Evolutionary conservation across 148 eudicot genomes (phyloP), one percentile per base, ranked within the genome.

Genomic region (Diospyros lotus): DNA sequence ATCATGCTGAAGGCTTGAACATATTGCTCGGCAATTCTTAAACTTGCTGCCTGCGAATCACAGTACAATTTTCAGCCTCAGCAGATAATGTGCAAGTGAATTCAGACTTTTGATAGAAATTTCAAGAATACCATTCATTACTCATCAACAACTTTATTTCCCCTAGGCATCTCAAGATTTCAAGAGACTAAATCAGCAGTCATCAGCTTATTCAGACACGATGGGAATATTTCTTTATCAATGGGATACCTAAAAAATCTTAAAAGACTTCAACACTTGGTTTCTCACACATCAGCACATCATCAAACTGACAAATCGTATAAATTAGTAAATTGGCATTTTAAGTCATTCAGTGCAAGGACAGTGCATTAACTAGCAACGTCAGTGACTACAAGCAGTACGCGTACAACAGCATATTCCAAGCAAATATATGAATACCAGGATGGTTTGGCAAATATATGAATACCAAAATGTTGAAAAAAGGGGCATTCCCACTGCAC

Each of bases 11-110:
- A 95, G 52, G 98, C 98, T n/a, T 88, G 84, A 43, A 95, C 78
- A 82, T 92, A 95, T 61, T 90, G 93, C 76, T 89, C 93, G 4
- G 98, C 97, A 83, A 95, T 68, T 77, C 90, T 91, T 58, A 95
- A 81, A 68, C 91, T 86, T 56, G 97, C 98, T 44, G 98, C 97
- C 98, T 94, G 87, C 76, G 78, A 76, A 81, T 75, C 55, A 59
- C 42, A 38, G 60, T 28, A 28, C 28, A 0, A 28, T 28, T 28
- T 28, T 28, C 28, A 28, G 28, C 28, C 28, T 28, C 28, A 28
- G 28, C 28, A 28, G 28, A 28, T 28, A 28, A 28, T 48, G 46
- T 43, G 64, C 72, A 28, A 67, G 45, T 44, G 41, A n/a, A 75
- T 40, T 14, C 6, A 28, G 1, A 4, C 7, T 6, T 7, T 13